Base-by-base conservation (phyloP, 169 alveolate species). In the Plasmodium yoelii region DNA sequence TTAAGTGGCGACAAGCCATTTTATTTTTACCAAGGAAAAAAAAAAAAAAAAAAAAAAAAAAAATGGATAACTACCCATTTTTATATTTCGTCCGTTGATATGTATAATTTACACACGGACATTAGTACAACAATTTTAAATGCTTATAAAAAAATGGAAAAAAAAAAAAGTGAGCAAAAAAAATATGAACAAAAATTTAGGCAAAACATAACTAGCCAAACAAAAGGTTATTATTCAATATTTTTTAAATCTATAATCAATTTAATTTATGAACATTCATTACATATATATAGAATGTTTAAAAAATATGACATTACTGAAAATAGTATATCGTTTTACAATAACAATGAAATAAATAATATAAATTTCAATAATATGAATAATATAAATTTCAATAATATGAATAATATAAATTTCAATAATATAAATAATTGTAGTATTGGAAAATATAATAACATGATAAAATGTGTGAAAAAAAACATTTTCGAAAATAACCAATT, bases 191-290 rank as follows among this genome's bases (percentile, higher is more conserved):
- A 22, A 77, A 44, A 51, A 22, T 49, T n/a, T 44, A 13, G 68
- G 8, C 15, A 42, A 64, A 19, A 65, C 49, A 46, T 26, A 55
- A 65, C 65, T 42, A 68, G 15, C 13, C 34, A 13, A 64, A n/a
- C 15, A 42, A 64, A 19, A 65, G 34, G 19, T 26, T 67, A 65
- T 82, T 55, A 68, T 19, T 46, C 28, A 34, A 82, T 82, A 8
- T 82, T 65, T 82, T 82, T 67, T 46, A 82, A 67, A 71, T 82
- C 84, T 46, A 67, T 82, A 67, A 42, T 82, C 56, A 65, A 65
- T 47, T 5, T 61, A 6, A 82, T 82, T 9, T 71, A 82, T 67
- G 90, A 82, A 18, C 34, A 82, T 59, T 56, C 84, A 51, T 65
- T 67, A 64, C 22, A 82, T 22, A 57, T 82, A 65, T 67, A 60